These are phyloP conservation scores for Fibroporia radiculosa DNA, from an alignment of 768 basidiomycete species.

Conservation along the genomic window DNA sequence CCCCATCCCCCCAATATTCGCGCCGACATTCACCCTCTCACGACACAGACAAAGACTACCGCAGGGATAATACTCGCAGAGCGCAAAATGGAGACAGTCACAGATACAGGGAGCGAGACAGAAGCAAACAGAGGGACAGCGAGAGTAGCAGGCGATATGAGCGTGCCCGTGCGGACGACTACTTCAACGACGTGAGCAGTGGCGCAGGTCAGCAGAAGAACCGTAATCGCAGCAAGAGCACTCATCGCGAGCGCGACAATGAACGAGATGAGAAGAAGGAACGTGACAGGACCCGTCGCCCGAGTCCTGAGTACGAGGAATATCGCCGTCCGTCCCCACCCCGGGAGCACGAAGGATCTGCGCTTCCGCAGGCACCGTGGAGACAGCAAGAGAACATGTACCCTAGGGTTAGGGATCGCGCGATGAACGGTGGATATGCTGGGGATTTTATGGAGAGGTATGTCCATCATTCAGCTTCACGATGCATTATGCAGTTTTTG, in stretches of 20 bases:
- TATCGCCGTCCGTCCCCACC: conserved; percentile 26
- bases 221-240: conserved; percentile 17
- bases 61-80: conserved; percentile 13
- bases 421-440: conserved; percentile 18
- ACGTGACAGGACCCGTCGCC: conserved; percentile 21
- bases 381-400: conserved; percentile 52
- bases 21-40: conserved; percentile 11
- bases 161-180: conserved; percentile 28
- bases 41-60: conserved; percentile 16
- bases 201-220: conserved; percentile 12
- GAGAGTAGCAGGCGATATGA: conserved; percentile 16
- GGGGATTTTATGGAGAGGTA: conserved; percentile 68
- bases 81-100: conserved; percentile 19
- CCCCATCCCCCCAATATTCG: conserved; percentile 32
- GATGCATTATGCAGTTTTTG: neutral
- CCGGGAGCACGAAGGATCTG: conserved; percentile 10
- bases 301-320: conserved; percentile 28
- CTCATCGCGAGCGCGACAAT: conserved; percentile 17
- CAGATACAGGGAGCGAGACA: conserved; percentile 13
- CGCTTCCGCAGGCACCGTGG: conserved; percentile 31
- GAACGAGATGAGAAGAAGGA: conserved; percentile 19
- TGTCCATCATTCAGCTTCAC: conserved; percentile 13
- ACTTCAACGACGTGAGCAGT: conserved; percentile 16
- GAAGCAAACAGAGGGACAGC: conserved; percentile 17
- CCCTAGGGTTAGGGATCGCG: conserved; percentile 30